Conservation (phyloP, 345 rosid genomes). For the Schrenkiella parvula region DNA sequence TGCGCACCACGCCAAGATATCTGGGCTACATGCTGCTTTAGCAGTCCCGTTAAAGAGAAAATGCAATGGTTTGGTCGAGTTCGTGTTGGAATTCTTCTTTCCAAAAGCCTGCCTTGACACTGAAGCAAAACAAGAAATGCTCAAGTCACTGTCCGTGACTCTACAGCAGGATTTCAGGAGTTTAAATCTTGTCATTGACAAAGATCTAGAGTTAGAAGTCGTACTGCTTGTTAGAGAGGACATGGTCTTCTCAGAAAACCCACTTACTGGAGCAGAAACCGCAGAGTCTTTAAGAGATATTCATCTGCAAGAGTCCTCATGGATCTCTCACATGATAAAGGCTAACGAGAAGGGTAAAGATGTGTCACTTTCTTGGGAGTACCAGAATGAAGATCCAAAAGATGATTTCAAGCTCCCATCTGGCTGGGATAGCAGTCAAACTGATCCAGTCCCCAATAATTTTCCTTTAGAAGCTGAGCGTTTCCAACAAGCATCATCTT, state of each 20-base stretch:
- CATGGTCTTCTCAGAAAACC: slow-evolving; percentile 32
- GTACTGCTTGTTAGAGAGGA: slow-evolving; percentile 35
- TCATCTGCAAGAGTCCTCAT: slow-evolving; percentile 44
- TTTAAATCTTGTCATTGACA: slow-evolving; percentile 49
- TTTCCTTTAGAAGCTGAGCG: slow-evolving; percentile 38
- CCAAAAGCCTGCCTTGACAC: slow-evolving; percentile 55
- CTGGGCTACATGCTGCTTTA: slow-evolving; percentile 62
- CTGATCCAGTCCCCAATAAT: slow-evolving; percentile 33
- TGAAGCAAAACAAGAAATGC: slow-evolving; percentile 45
- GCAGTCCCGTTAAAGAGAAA: slow-evolving; percentile 65
- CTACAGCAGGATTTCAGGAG: slow-evolving; percentile 52
- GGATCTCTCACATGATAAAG: slow-evolving; percentile 57
- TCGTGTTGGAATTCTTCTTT: slow-evolving; percentile 82
- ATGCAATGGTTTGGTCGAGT: slow-evolving; percentile 46
- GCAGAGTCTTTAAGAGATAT: slow-evolving; percentile 37
- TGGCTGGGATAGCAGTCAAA: slow-evolving; percentile 39
- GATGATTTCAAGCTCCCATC: slow-evolving; percentile 53
- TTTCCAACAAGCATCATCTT: slow-evolving; percentile 31
- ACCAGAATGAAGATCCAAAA: slow-evolving; percentile 49
- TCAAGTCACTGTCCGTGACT: slow-evolving; percentile 43
- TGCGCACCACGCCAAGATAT: slow-evolving; percentile 81
- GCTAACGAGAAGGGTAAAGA: slow-evolving; percentile 61
- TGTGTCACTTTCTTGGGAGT: slow-evolving; percentile 60
- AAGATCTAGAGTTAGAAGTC: slow-evolving; percentile 49
- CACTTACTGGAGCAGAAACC: slow-evolving; percentile 21